Conservation (phyloP, 2,329 filamentous ascomycete species). For the Paraphaeosphaeria minitans region DNA sequence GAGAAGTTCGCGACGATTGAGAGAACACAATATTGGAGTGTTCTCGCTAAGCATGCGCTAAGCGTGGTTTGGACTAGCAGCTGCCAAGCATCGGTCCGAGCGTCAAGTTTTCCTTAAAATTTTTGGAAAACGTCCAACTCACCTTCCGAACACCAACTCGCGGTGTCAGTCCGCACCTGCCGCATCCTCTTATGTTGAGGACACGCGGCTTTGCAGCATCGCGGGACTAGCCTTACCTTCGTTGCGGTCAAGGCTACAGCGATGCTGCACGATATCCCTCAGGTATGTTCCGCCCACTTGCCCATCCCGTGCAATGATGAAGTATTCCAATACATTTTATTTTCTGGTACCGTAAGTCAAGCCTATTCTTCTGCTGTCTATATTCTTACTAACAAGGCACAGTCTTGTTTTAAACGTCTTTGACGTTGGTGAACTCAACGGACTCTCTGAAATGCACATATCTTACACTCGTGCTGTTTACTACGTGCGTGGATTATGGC, state of each 20-base stretch:
- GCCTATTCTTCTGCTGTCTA: neutral
- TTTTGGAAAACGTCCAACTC: neutral
- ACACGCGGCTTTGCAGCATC: neutral
- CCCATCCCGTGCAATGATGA: constrained; percentile 67
- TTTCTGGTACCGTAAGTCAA: constrained; percentile 52
- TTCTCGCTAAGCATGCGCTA: constrained; percentile 10
- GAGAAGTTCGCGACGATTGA: constrained; percentile 12
- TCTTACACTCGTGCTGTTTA: neutral
- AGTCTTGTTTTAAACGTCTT: constrained; percentile 18
- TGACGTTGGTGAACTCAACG: constrained; percentile 44
- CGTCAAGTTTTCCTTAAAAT: constrained; percentile 11
- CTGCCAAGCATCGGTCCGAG: too few relatives aligned
- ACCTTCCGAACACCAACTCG: constrained; percentile 4
- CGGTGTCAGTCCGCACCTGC: neutral
- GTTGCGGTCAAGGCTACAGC: neutral
- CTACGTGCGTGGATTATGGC: neutral
- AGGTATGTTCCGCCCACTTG: constrained; percentile 33
- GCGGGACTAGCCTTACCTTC: neutral
- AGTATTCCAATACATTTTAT: constrained; percentile 62
- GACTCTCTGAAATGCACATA: constrained; percentile 39
- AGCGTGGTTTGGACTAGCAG: too few relatives aligned
- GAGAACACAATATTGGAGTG: constrained; percentile 12
- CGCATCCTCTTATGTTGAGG: neutral
- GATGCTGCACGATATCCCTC: neutral
- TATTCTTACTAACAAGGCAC: neutral